Conservation (phyloP, 345 rosid species). For the Populus pruinosa region DNA sequence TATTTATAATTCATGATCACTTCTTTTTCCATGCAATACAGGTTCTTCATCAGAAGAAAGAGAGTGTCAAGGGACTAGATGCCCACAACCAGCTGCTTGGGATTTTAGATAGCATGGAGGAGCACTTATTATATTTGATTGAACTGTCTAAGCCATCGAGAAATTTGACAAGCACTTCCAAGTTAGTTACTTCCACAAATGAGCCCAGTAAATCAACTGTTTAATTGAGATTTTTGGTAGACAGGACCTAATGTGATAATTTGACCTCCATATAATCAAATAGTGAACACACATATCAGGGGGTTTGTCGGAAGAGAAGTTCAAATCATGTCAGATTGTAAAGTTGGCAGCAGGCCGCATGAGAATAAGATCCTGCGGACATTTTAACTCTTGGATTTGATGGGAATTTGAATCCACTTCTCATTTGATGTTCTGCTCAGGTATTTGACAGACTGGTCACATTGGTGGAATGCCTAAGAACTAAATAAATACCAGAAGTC, state of each 20-base stretch:
- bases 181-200: not conserved
- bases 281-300: not conserved
- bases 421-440: constrained; percentile 4
- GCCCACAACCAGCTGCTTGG: not conserved
- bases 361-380: constrained; percentile 38
- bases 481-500: not conserved
- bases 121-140: not conserved
- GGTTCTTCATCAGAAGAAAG: not conserved
- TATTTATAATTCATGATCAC: not conserved
- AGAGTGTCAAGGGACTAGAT: not conserved
- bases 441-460: constrained; percentile 23
- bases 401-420: constrained; percentile 26
- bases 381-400: constrained; percentile 27
- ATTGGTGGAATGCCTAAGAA: not conserved
- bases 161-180: not conserved
- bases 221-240: not conserved
- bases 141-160: not conserved
- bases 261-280: not conserved
- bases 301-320: not conserved
- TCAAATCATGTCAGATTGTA: constrained; percentile 20
- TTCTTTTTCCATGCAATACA: not conserved
- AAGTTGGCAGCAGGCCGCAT: constrained; percentile 31
- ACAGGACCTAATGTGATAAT: not conserved
- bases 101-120: no score
- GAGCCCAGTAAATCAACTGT: no score